Conservation (phyloP, 495 filamentous ascomycete species). For the Podospora anserina region DNA sequence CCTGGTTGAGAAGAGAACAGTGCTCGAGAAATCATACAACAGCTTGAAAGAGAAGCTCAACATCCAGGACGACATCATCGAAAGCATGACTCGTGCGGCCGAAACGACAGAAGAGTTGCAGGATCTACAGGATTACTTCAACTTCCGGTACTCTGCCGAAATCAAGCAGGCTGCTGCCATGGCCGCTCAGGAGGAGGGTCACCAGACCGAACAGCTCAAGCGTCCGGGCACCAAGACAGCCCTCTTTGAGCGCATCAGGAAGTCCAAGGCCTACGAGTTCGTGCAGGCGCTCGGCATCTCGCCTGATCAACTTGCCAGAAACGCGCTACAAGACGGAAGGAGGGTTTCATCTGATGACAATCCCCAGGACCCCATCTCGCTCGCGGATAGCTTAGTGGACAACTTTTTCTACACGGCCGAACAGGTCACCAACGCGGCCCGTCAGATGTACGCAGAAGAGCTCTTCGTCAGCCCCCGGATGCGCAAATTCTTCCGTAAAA, state of each 20-base stretch:
- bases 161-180: constrained; percentile 68
- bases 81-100: constrained; percentile 74
- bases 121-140: constrained; percentile 92
- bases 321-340: constrained; percentile 71
- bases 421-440: constrained; percentile 72
- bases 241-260: constrained; percentile 78
- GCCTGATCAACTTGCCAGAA: constrained; percentile 80
- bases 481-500: constrained; percentile 77
- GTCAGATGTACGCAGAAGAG: constrained; percentile 87
- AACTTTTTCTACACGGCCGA: constrained; percentile 73
- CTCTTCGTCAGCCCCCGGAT: constrained; percentile 83
- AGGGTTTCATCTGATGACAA: constrained; percentile 83
- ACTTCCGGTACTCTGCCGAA: constrained; percentile 86
- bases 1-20: constrained; percentile 81
- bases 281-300: constrained; percentile 89
- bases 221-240: constrained; percentile 73
- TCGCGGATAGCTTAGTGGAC: constrained; percentile 72
- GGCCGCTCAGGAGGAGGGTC: constrained; percentile 56
- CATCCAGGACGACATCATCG: constrained; percentile 61
- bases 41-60: constrained; percentile 57
- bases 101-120: constrained; percentile 89
- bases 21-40: constrained; percentile 72
- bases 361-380: constrained; percentile 67
- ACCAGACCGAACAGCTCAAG: constrained; percentile 48
- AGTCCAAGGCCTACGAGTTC: constrained; percentile 71